Evolutionary conservation across 208 protist genomes (phyloP).

Genomic region (Acanthamoeba triangularis): DNA sequence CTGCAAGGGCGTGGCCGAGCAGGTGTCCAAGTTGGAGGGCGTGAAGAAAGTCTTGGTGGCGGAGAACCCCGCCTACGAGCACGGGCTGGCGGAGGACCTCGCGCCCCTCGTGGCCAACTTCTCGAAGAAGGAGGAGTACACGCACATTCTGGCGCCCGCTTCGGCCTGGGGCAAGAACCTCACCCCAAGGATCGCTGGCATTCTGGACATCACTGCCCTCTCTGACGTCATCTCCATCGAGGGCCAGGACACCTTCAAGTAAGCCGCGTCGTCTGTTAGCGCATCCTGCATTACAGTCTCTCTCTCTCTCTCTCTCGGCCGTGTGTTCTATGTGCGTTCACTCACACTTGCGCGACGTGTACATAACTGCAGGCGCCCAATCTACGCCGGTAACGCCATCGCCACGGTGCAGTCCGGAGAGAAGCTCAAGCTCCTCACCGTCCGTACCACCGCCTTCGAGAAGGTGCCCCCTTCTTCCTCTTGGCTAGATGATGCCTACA

Average conservation of each 20-base stretch:
- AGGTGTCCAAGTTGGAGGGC: conserved; percentile 88
- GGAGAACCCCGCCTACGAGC: conserved; percentile 91
- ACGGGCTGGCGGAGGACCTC: conserved; percentile 94
- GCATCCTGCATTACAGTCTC: not conserved
- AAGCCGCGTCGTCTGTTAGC: not conserved
- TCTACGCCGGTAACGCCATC: conserved; percentile 99
- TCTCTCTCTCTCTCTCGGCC: not conserved
- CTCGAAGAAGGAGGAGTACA: conserved; percentile 90
- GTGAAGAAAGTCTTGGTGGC: conserved; percentile 92
- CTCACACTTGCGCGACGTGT: not conserved
- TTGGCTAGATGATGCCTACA: not conserved
- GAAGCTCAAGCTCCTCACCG: conserved; percentile 96
- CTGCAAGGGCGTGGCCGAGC: conserved; percentile 40
- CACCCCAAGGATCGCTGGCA: conserved; percentile 95
- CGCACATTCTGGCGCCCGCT: conserved; percentile 96
- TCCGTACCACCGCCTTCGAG: conserved; percentile 96
- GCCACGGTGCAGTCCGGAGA: conserved; percentile 96
- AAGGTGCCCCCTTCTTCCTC: conserved; percentile 78
- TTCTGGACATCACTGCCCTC: conserved; percentile 95
- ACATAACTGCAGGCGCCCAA: conserved; percentile 92
- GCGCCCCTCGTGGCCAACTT: conserved; percentile 87
- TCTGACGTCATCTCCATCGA: conserved; percentile 96
- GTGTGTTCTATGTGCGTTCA: not conserved
- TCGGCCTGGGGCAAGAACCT: conserved; percentile 97
- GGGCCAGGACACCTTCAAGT: conserved; percentile 95